Conservation (phyloP, 2,329 filamentous ascomycete species). For the Colletotrichum liriopes region DNA sequence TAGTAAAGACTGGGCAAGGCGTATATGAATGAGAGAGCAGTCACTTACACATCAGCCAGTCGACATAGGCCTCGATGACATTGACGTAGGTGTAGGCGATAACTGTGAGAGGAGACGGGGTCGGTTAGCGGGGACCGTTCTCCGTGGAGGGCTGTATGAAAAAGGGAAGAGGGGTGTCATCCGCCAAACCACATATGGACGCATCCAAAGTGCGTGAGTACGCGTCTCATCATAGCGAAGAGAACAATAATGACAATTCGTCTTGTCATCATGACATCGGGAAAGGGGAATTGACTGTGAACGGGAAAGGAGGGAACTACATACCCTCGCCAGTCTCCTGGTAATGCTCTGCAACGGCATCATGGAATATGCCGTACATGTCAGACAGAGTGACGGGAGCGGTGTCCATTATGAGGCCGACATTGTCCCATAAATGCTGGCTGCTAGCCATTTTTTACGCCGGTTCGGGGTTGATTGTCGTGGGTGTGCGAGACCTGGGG, state of each 20-base stretch:
- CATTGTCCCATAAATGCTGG: background rate
- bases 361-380: background rate
- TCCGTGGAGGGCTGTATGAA: background rate
- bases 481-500: background rate
- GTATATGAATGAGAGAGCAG: no score
- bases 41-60: conserved; percentile 1
- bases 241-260: no score
- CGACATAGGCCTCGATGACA: background rate
- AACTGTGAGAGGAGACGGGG: background rate
- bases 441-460: background rate
- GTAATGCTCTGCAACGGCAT: background rate
- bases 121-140: background rate
- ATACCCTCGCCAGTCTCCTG: background rate
- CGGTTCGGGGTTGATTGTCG: background rate
- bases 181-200: background rate
- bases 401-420: background rate
- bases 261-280: no score
- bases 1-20: no score
- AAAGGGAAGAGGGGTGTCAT: background rate
- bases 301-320: background rate
- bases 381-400: background rate
- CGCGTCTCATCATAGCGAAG: no score
- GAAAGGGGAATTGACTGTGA: no score
- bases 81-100: background rate
- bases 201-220: no score